Evolutionary conservation across 2,329 filamentous ascomycete genomes (phyloP), one percentile per base, ranked within the genome.

Genomic region (Seiridium unicorne): DNA sequence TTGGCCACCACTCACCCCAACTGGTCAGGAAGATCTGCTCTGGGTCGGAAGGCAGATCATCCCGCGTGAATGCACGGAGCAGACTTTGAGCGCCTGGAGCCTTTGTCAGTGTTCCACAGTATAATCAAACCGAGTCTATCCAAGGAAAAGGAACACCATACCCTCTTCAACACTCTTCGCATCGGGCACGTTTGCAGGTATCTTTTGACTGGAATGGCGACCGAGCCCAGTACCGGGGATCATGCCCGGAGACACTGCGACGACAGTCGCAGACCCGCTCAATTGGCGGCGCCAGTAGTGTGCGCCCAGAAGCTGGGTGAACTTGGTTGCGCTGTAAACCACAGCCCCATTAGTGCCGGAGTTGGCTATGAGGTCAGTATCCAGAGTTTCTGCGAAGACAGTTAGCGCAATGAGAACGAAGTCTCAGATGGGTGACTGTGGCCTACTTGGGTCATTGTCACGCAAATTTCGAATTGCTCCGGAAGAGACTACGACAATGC

Each of bases 211-310:
- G 8, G 63, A 65, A 3, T 72, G 69, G 3, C 76, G 69, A 0
- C 66, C 68, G 13, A 84, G 70, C 0, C 77, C 76, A 0, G 82
- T 84, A n/a, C 65, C 64, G 1, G 81, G 81, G 44, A 85, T 77
- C 3, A 84, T 65, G 1, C 83, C 83, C 0, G 83, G 82, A 7
- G 82, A 84, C 5, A 83, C 81, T 9, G 82, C 82, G 4, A 85
- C 75, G 26, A 85, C 78, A 4, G 70, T 65, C 65, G 76, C 80
- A 34, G 73, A 69, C 32, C 71, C 77, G 0, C 64, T 59, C n/a
- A 85, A 76, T 63, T 83, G 73, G 3, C 82, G 81, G 2, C 81
- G 80, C 83, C 82, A 85, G 81, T 81, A 85, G 53, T 84, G 81
- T 1, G 82, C 80, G 5, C 74, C 74, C 1, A 84, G 76, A 0